Percentiles rank a stretch among this genome's conserved stretches.
These are phyloP conservation scores for Oenanthe javanica DNA, from an alignment of 140 eudicot species.

Conservation along the genomic window DNA sequence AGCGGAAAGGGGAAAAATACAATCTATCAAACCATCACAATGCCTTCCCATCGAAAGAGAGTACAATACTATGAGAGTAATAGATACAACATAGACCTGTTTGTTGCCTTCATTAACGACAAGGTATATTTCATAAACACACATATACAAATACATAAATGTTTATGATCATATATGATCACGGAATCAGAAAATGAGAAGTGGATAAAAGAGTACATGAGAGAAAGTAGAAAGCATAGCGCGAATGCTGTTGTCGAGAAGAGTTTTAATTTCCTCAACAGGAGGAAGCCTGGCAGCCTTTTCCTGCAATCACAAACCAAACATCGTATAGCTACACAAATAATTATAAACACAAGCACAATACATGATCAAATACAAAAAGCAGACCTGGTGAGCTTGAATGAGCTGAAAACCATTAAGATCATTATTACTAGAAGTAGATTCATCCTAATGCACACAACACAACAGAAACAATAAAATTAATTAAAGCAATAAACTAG, in stretches of 20 bases:
- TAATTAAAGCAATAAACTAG: too few relatives aligned
- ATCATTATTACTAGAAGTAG: conserved; percentile 43
- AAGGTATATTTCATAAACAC: neutral
- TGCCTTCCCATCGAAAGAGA: neutral
- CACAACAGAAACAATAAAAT: neutral
- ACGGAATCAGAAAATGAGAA: neutral
- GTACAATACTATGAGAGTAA: neutral
- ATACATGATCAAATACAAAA: too few relatives aligned
- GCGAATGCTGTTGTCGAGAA: conserved; percentile 51
- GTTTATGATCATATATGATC: neutral
- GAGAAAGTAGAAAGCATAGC: conserved; percentile 87
- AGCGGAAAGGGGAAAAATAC: too few relatives aligned
- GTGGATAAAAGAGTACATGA: conserved; percentile 27
- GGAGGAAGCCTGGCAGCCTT: conserved; percentile 92
- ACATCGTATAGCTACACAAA: neutral
- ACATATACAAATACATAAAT: too few relatives aligned
- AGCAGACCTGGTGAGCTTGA: conserved; percentile 76
- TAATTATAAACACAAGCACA: neutral
- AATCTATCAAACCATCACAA: too few relatives aligned
- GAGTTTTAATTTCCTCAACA: conserved; percentile 64
- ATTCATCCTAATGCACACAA: conserved; percentile 21
- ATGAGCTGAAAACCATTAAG: conserved; percentile 48
- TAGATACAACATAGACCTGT: neutral
- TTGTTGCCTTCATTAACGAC: too few relatives aligned
- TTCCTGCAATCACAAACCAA: conserved; percentile 36